A percentile compares a stretch with the other conserved stretches of the same genome.
Conservation (phyloP, 371 early-diverging fungal species). For the Mortierella sp. region DNA sequence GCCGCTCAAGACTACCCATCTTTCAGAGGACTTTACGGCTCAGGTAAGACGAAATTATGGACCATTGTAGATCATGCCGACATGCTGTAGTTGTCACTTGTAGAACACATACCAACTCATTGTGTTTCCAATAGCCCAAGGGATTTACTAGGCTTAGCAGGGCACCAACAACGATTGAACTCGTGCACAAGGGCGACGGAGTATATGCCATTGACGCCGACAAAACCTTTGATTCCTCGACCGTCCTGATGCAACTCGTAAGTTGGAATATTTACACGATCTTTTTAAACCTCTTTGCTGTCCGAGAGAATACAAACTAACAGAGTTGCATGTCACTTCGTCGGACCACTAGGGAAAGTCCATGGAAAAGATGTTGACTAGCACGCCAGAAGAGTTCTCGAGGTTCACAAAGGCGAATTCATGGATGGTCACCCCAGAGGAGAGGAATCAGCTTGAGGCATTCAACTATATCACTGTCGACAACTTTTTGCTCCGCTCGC, state of each 20-base stretch:
- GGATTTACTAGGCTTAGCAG: slow-evolving; percentile 41
- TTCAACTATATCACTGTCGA: slow-evolving; percentile 54
- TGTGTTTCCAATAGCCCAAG: slow-evolving; percentile 28
- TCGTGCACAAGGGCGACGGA: slow-evolving; percentile 69
- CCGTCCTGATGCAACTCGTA: slow-evolving; percentile 75
- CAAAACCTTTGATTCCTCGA: slow-evolving; percentile 80
- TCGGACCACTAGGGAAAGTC: slow-evolving; percentile 76
- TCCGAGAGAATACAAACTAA: too few relatives aligned
- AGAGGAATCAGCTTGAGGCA: slow-evolving; percentile 63
- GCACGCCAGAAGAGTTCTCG: slow-evolving; percentile 73
- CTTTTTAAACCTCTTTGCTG: too few relatives aligned
- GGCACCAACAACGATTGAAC: slow-evolving; percentile 39
- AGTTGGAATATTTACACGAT: slow-evolving; percentile 9
- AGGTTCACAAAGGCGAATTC: slow-evolving; percentile 72
- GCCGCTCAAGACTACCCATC: slow-evolving; percentile 67
- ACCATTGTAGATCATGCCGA: not conserved
- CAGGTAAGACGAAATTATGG: slow-evolving; percentile 57
- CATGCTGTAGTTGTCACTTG: not conserved
- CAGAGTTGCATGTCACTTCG: too few relatives aligned
- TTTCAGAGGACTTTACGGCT: slow-evolving; percentile 73
- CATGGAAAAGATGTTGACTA: slow-evolving; percentile 87
- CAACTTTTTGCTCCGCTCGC: slow-evolving; percentile 88
- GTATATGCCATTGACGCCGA: slow-evolving; percentile 90
- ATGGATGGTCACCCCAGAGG: slow-evolving; percentile 55
- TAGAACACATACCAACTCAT: not conserved